Conservation (phyloP, 192 early-diverging fungal species). For the Gaertneriomyces sp. region DNA sequence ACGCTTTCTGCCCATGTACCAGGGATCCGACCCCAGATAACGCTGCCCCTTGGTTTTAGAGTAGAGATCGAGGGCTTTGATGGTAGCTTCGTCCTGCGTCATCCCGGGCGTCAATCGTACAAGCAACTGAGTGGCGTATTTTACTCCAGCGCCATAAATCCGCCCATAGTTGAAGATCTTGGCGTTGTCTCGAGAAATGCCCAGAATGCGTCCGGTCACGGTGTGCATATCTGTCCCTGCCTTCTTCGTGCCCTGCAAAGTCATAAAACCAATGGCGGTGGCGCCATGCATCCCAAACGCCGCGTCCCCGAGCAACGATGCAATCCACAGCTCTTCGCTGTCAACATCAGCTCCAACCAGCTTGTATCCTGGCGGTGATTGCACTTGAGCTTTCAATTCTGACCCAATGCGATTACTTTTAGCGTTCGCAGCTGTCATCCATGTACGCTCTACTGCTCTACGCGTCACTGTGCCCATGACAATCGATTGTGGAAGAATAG, state of each 20-base stretch:
- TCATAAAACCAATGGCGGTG: constrained; percentile 97
- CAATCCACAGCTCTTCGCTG: constrained; percentile 95
- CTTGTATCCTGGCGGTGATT: constrained; percentile 75
- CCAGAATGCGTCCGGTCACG: constrained; percentile 81
- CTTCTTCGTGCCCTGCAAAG: constrained; percentile 87
- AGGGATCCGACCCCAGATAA: background rate
- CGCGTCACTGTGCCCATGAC: constrained; percentile 97
- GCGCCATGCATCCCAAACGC: constrained; percentile 90
- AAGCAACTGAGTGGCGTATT: constrained; percentile 75
- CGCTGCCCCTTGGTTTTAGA: constrained; percentile 77
- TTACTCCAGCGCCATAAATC: constrained; percentile 91
- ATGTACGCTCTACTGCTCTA: constrained; percentile 85
- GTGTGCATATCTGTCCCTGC: constrained; percentile 91
- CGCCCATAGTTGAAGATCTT: constrained; percentile 96
- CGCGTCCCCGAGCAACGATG: constrained; percentile 87
- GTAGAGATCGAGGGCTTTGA: constrained; percentile 71
- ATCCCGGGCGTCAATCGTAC: constrained; percentile 75
- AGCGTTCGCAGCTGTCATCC: constrained; percentile 95
- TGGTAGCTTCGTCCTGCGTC: constrained; percentile 55
- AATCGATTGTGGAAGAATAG: constrained; percentile 86
- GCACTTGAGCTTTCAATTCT: constrained; percentile 85
- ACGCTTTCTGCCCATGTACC: background rate
- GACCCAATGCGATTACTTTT: constrained; percentile 86
- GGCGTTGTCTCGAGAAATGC: constrained; percentile 81
- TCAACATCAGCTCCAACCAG: constrained; percentile 98